A percentile compares a stretch with the other conserved stretches of the same genome.
phyloP scores from a whole-genome alignment of 495 filamentous ascomycete genomes.

The Neurospora sp. region DNA sequence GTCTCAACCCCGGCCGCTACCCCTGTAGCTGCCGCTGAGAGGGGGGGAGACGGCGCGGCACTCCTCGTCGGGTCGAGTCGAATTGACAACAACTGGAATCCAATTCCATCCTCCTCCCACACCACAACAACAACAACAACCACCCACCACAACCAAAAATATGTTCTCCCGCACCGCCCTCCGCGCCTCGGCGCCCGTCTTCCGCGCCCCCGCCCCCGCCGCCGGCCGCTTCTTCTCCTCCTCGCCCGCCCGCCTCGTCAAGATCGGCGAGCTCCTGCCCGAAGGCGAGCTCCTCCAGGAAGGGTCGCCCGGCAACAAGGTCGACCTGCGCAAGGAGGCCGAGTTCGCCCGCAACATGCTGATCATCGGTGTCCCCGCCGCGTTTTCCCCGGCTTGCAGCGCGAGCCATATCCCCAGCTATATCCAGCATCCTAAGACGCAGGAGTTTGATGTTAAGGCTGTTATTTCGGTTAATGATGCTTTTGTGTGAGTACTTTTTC shows the following conservation, averaged over 20 bases:
- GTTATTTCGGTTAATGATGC: conserved; percentile 91
- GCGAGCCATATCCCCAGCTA: conserved; percentile 72
- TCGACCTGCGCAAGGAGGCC: conserved; percentile 73
- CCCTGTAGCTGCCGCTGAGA: not conserved
- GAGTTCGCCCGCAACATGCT: conserved; percentile 59
- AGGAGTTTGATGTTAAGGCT: conserved; percentile 68
- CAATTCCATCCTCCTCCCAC: not conserved
- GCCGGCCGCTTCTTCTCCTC: conserved; percentile 40
- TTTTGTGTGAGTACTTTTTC: conserved; percentile 61
- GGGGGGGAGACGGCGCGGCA: not conserved
- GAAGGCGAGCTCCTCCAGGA: conserved; percentile 51
- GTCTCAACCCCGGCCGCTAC: not conserved
- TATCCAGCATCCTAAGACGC: conserved; percentile 61
- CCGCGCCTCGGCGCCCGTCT: conserved; percentile 1
- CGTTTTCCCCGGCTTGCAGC: conserved; percentile 76
- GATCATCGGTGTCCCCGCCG: conserved; percentile 75
- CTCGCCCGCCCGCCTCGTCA: conserved; percentile 38
- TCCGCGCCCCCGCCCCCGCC: conserved; percentile 3
- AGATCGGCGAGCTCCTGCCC: conserved; percentile 53
- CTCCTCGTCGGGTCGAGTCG: not conserved
- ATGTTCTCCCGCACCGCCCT: conserved; percentile 5
- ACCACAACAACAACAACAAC: not conserved
- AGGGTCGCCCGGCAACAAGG: conserved; percentile 63
- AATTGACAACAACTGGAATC: not conserved
- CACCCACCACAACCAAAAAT: not conserved